Conservation (phyloP, 768 basidiomycete genomes). For the Leccinum incarnatum region DNA sequence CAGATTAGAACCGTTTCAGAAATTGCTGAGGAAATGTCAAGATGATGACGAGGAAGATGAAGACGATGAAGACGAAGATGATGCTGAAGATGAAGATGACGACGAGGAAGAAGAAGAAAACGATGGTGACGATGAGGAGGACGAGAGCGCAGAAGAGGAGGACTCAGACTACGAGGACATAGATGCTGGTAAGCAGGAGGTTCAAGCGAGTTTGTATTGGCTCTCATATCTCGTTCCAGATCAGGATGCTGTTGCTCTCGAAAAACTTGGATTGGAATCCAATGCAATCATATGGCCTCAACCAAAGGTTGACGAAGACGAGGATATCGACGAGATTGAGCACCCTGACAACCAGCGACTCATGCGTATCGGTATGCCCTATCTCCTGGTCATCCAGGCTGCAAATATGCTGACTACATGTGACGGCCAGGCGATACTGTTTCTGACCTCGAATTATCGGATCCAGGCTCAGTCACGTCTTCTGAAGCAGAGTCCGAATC, state of each 20-base stretch:
- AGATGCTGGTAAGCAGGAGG: conserved; percentile 56
- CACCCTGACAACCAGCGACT: conserved; percentile 68
- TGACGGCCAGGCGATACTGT: conserved; percentile 48
- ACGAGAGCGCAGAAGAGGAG: conserved; percentile 29
- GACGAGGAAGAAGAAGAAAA: conserved; percentile 18
- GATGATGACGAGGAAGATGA: conserved; percentile 35
- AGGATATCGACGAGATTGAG: conserved; percentile 59
- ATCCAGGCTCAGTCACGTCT: conserved; percentile 56
- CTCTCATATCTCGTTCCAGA: conserved; percentile 34
- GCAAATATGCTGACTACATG: conserved; percentile 1
- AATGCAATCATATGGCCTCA: conserved; percentile 83
- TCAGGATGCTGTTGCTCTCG: conserved; percentile 43
- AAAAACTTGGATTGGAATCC: conserved; percentile 61
- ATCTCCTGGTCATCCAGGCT: background rate
- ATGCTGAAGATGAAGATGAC: conserved; percentile 18
- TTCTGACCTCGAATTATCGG: conserved; percentile 61
- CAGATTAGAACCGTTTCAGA: conserved; percentile 62
- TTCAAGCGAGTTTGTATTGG: background rate
- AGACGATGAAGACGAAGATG: conserved; percentile 30
- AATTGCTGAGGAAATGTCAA: conserved; percentile 58
- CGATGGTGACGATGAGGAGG: conserved; percentile 28
- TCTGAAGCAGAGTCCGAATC: conserved; percentile 43
- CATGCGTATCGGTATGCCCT: conserved; percentile 65
- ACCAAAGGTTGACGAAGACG: conserved; percentile 56
- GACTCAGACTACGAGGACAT: conserved; percentile 69